Percentiles rank a stretch among this genome's conserved stretches.
These are phyloP conservation scores for Magnolia changhungtana DNA, from an alignment of 164 flowering plant species.

Conservation along the genomic window DNA sequence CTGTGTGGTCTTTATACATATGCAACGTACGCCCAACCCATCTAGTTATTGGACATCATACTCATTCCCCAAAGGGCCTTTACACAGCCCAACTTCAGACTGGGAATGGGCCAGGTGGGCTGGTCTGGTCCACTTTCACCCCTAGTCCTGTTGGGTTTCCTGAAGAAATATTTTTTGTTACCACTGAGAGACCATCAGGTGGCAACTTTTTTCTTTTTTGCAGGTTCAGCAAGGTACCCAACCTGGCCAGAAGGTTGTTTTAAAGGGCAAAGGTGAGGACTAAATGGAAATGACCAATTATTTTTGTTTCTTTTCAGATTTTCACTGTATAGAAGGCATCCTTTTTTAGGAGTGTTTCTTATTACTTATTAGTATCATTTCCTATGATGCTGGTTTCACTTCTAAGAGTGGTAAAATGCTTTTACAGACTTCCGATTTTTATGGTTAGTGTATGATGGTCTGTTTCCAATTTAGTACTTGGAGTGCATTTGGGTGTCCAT, in stretches of 20 bases:
- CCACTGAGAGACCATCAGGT: not conserved
- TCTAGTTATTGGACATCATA: too few species aligned
- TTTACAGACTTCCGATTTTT: not conserved
- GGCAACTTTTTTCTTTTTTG: constrained; percentile 14
- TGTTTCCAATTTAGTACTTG: not conserved
- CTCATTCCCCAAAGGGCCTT: too few species aligned
- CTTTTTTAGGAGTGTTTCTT: not conserved
- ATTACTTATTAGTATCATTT: too few species aligned
- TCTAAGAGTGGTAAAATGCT: not conserved
- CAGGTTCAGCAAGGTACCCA: constrained; percentile 93
- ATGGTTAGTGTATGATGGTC: not conserved
- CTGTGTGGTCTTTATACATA: too few species aligned
- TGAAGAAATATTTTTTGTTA: not conserved
- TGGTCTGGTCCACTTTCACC: too few species aligned
- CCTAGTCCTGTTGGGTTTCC: not conserved
- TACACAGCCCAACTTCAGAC: too few species aligned
- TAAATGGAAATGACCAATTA: not conserved
- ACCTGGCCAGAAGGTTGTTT: constrained; percentile 92
- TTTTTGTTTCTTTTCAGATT: not conserved
- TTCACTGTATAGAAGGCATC: not conserved
- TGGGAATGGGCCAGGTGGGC: too few species aligned
- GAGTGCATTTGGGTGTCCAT: not conserved
- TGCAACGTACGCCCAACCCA: too few species aligned
- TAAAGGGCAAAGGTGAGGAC: constrained; percentile 74
- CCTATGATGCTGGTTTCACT: not conserved